Conservation (phyloP, 768 basidiomycete genomes). For the Boletus tomentosulus region DNA sequence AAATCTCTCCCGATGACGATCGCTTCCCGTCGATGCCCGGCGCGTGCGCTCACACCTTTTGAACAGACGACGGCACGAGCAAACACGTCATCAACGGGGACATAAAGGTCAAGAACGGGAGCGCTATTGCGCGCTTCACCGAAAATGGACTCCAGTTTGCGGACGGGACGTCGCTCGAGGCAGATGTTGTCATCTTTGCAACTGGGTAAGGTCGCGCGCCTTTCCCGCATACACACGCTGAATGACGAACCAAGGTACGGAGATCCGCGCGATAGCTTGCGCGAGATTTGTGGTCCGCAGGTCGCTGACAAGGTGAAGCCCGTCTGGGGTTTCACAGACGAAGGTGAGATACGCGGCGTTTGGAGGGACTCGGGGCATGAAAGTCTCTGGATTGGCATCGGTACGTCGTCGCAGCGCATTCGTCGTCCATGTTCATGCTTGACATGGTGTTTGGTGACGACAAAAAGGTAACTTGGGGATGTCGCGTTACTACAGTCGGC, state of each 20-base stretch:
- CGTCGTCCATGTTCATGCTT: no score
- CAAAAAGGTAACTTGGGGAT: slow-evolving; percentile 19
- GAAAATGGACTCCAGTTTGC: slow-evolving; percentile 27
- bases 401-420: slow-evolving; percentile 9
- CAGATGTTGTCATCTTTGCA: slow-evolving; percentile 32
- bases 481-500: slow-evolving; percentile 31
- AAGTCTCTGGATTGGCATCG: slow-evolving; percentile 33
- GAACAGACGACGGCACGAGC: slow-evolving; percentile 37
- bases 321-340: slow-evolving; percentile 62
- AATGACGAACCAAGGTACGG: slow-evolving; percentile 37
- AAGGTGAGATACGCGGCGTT: slow-evolving; percentile 54
- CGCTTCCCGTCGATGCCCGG: neutral
- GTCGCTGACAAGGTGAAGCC: slow-evolving; percentile 42
- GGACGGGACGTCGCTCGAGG: slow-evolving; percentile 29
- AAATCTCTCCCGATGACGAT: neutral
- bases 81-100: slow-evolving; percentile 42
- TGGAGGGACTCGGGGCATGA: slow-evolving; percentile 33
- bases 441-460: neutral
- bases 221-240: neutral
- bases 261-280: slow-evolving; percentile 38
- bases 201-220: slow-evolving; percentile 20
- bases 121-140: slow-evolving; percentile 30
- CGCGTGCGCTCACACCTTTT: neutral
- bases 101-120: slow-evolving; percentile 49
- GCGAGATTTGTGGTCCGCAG: slow-evolving; percentile 43